Base-by-base conservation (phyloP, 2,329 filamentous ascomycete species). In the Fusarium miscanthi region DNA sequence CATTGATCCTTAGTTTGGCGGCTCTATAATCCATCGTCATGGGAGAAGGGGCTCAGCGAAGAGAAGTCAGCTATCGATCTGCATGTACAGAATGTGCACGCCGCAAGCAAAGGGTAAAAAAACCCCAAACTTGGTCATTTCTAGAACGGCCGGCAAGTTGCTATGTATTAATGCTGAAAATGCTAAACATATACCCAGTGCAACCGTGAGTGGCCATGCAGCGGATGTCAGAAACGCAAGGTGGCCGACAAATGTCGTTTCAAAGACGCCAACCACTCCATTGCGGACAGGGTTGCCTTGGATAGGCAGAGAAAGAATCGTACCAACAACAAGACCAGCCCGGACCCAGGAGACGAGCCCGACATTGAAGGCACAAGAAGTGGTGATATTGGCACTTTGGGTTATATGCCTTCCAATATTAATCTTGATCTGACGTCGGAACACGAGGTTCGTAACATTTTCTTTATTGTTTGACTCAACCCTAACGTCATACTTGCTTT, bases 81-180 rank as follows among this genome's bases (percentile, higher is more conserved):
- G 84, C 84, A 51, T 86, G 84, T 69, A 83, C 83, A 7, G 84
- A 86, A 74, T 86, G 81, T 62, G 75, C 79, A 41, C 79, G 81
- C 21, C 80, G 81, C 53, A 83, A 83, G 74, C 81, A 83, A 76
- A 83, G 80, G 77, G 81, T 81, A 75, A 63, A 21, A 37, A 46
- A 40, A 40, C 10, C 49, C 40, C 33, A 40, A 33, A 58, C 51
- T 48, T 48, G 37, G 35, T 19, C 27, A 49, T 31, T 13, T 23
- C 21, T 30, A 12, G 27, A 21, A 37, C 4, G 30, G 14, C 19
- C n/a, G 16, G 19, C 19, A 37, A 21, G n/a, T 31, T 46, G 17
- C 37, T 37, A 25, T 17, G 19, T 11, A 42, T 33, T 27, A 23
- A 48, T 30, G 11, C 37, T 17, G 14, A 19, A 27, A 69, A 23